These are phyloP conservation scores for Zoysia matrella DNA, from an alignment of 202 grass and related monocot genomes.

Conservation along the genomic window DNA sequence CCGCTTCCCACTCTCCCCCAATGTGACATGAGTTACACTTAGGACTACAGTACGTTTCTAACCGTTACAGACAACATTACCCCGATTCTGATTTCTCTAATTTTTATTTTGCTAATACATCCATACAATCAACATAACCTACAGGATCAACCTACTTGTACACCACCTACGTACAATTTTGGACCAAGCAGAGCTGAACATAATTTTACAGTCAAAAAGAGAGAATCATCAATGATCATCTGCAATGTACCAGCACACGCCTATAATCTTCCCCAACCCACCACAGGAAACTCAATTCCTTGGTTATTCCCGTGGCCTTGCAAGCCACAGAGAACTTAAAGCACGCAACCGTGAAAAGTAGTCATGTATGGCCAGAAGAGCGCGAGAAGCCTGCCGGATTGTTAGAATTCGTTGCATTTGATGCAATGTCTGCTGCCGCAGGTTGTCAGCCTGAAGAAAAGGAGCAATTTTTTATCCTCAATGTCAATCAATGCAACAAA, in stretches of 20 bases:
- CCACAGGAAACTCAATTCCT: constrained; percentile 5
- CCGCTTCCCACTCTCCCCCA: no score
- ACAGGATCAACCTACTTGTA: constrained; percentile 46
- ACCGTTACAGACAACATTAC: neutral
- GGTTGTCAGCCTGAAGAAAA: constrained; percentile 68
- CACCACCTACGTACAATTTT: constrained; percentile 44
- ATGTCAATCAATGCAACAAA: neutral
- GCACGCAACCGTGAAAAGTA: no score
- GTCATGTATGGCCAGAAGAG: no score
- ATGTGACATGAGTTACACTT: constrained; percentile 16
- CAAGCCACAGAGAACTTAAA: constrained; percentile 77
- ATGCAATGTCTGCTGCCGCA: constrained; percentile 74
- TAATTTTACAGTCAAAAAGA: constrained; percentile 34
- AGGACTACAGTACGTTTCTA: neutral
- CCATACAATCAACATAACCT: constrained; percentile 44
- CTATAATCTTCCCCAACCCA: neutral
- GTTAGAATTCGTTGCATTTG: no score
- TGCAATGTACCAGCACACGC: neutral
- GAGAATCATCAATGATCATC: constrained; percentile 18
- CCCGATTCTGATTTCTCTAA: constrained; percentile 29
- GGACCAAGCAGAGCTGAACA: constrained; percentile 29
- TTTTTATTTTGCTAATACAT: constrained; percentile 43
- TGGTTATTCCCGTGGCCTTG: constrained; percentile 63
- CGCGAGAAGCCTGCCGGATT: no score
- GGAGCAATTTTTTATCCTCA: neutral